Evolutionary conservation across 371 early-diverging fungal species (phyloP).

Genomic region (Mucor lusitanicus): DNA sequence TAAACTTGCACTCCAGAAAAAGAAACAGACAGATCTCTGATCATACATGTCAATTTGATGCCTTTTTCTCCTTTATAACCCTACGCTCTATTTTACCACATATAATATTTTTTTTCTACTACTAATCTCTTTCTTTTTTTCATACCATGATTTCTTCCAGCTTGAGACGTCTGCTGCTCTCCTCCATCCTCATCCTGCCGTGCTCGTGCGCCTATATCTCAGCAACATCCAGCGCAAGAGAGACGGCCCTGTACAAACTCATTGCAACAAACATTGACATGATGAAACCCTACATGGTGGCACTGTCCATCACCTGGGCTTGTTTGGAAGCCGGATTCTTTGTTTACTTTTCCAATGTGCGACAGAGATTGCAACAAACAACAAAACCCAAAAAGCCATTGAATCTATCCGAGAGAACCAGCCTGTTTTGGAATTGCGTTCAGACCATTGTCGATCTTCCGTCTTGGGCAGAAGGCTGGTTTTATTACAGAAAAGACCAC

Average conservation of each 20-base stretch:
- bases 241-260: background rate
- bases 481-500: conserved; percentile 38
- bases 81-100: background rate
- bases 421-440: conserved; percentile 48
- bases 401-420: conserved; percentile 28
- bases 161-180: background rate
- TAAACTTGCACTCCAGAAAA: background rate
- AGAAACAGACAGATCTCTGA: background rate
- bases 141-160: background rate
- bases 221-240: background rate
- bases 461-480: conserved; percentile 58
- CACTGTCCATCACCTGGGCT: conserved; percentile 29
- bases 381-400: conserved; percentile 17
- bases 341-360: conserved; percentile 34
- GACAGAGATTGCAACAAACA: conserved; percentile 31
- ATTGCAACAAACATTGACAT: background rate
- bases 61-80: background rate
- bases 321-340: conserved; percentile 46
- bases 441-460: conserved; percentile 36
- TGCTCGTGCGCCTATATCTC: background rate
- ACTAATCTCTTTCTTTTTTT: background rate
- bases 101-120: background rate
- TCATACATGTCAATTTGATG: conserved; percentile 2
- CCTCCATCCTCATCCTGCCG: background rate
- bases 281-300: background rate